Base-by-base conservation (phyloP, 352 stramenopile species). In the Globisporangium okanoganense region DNA sequence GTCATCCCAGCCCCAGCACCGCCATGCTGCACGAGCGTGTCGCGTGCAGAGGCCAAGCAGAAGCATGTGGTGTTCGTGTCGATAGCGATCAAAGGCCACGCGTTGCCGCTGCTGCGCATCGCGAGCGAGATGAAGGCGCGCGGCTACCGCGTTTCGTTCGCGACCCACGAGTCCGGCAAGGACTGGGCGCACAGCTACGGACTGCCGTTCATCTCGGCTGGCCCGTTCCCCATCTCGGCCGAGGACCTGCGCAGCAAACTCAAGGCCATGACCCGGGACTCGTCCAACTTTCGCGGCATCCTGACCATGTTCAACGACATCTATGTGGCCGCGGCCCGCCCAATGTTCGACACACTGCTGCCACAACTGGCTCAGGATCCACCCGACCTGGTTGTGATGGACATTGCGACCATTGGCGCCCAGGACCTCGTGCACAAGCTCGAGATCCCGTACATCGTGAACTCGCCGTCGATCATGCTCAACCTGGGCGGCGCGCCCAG, bases 291-390 rank as follows among this genome's bases (percentile, higher is more conserved):
- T 59, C 78, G 84, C 51, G 84, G 84, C 43, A 92, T 95, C 70
- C 61, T 95, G 41, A 92, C 82, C 62, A 93, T 95, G 80, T 91
- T 95, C 69, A 94, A 86, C 68, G 86, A 95, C 57, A 88, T 94
- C 41, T 94, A 92, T 72, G 74, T 94, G 12, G 78, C 76, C 13
- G 82, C 85, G 3, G 84, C 81, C 14, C 78, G 77, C 0, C 82
- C 84, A 10, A 93, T 96, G 82, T 95, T 82, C 61, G 79, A 92
- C 35, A 76, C 80, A 6, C 59, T 96, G 20, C 56, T 90, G 29
- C 69, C 75, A 16, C 73, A 87, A 5, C 48, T 94, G 4, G 35
- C 72, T 6, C 56, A 40, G 18, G 65, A 62, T 5, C 66, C 48
- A n/a, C 82, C 86, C 2, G 80, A 89, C 41, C 58, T 96, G 43